Evolutionary conservation across 2,329 filamentous ascomycete species (phyloP), one percentile per base, ranked within the genome.

Genomic region (Pseudogymnoascus sp.): DNA sequence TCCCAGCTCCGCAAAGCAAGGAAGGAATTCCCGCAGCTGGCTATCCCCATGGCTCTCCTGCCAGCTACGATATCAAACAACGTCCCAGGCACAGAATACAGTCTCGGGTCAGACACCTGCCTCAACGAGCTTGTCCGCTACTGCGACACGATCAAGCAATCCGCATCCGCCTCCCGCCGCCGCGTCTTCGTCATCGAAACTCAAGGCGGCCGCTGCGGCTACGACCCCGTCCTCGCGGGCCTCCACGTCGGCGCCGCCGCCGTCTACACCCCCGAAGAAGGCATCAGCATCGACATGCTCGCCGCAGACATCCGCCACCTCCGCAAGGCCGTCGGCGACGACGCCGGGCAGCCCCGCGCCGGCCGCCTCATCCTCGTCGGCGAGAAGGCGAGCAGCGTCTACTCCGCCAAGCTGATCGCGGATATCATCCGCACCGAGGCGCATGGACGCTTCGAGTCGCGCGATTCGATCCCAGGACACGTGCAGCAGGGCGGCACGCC

Each of bases 51-150:
- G 82, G 84, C 89, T 61, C 83, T 97, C 43, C 82, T 99, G 25
- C 95, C 95, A 0, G 95, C 95, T n/a, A 99, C 95, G 8, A 93
- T 99, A 69, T 96, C 91, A 67, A 99, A 99, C 82, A 99, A 99
- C 74, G 95, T 99, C 4, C 95, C 95, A 0, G 95, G 95, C 40
- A 96, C 93, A 0, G 95, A 99, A 76, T 97, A 97, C 79, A 97
- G 92, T 1, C 85, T 99, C 52, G 95, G 95, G 45, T 96, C 92
- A 33, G 95, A 99, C 72, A 99, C 95, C 1, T 97, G 95, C 73
- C 80, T 99, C 66, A 99, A 99, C 78, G 92, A 96, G 62, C 82
- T 99, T 40, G 91, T 97, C 66, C 85, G 88, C 69, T 99, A 97
- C 78, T 97, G 93, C 74, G 95, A 99, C 80, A 93, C 93, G 71